Base-by-base conservation (phyloP, 1,284 basidiomycete species). In the Pterulicium gracile region DNA sequence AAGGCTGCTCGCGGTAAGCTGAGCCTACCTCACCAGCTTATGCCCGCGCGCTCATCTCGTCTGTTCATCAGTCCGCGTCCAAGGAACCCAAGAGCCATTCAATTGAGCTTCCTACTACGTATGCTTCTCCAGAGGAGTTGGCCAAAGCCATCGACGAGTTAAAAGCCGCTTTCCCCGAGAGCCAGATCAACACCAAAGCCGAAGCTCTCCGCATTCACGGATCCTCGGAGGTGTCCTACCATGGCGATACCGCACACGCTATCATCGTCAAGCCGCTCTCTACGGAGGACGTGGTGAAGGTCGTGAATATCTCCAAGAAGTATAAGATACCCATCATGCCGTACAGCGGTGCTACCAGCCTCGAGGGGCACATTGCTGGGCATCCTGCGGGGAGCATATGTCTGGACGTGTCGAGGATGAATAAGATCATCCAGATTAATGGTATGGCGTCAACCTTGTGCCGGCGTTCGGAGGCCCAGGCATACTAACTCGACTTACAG, bases 361-460 rank as follows among this genome's bases (percentile, higher is more conserved):
- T 79, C 17, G 75, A 79, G 56, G 69, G 73, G 10, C 69, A 73
- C 52, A 68, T 65, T 52, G 55, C 61, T 42, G 69, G 70, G 72
- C 48, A 57, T 58, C 50, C 72, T 47, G 60, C 62, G 1, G 81
- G 81, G 18, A 77, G 78, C 35, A 83, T 88, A 55, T 84, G 79
- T 45, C 61, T 87, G 43, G 80, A 85, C 55, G 63, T 85, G 53
- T 72, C 72, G 13, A 62, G 60, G 15, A 85, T 87, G 82, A 72
- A 82, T 57, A 66, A 77, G 54, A 73, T 86, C 47, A 51, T 83
- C 15, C 57, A 66, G 48, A 63, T 79, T 20, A 63, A 75, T 44
- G 67, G 69, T 67, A 45, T 21, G 59, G 51, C 24, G n/a, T n/a
- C n/a, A n/a, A n/a, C n/a, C n/a, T n/a, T n/a, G n/a, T n/a, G 36